phyloP scores from a whole-genome alignment of 345 rosid species.

The Turnera subulata region DNA sequence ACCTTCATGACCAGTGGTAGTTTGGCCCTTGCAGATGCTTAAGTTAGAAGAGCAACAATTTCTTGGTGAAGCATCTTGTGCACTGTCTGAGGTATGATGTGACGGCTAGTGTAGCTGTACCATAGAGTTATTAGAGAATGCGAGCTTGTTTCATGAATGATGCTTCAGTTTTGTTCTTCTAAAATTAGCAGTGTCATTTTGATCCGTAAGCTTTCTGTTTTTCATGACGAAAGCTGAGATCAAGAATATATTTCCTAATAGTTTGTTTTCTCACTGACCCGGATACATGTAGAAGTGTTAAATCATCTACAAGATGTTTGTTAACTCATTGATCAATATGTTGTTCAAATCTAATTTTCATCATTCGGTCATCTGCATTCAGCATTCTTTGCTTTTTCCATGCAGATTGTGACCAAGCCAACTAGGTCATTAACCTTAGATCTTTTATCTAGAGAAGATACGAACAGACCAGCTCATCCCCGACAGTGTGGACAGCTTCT shows the following conservation, averaged over 20 bases:
- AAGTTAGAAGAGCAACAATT: constrained; percentile 69
- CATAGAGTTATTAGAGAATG: neutral
- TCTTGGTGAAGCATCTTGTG: constrained; percentile 65
- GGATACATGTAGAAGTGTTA: no score
- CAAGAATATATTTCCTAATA: neutral
- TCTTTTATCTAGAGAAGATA: constrained; percentile 54
- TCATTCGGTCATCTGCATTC: neutral
- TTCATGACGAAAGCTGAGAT: neutral
- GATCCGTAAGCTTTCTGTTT: no score
- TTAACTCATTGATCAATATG: no score
- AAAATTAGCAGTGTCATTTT: neutral
- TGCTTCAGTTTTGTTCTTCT: no score
- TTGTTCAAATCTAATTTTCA: neutral
- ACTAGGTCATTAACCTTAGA: constrained; percentile 46
- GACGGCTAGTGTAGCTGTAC: constrained; percentile 5
- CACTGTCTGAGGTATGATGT: constrained; percentile 53
- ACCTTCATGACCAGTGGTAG: constrained; percentile 5
- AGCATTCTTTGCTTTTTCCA: constrained; percentile 1
- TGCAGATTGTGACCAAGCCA: constrained; percentile 53
- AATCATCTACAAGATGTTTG: no score
- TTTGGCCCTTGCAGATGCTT: constrained; percentile 50
- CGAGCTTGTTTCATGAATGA: no score
- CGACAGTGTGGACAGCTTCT: constrained; percentile 53
- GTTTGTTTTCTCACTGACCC: no score
- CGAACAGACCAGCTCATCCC: constrained; percentile 29